Evolutionary conservation across 2,329 filamentous ascomycete species (phyloP), one percentile per base, ranked within the genome.

Genomic region (Penicillium thymicola): DNA sequence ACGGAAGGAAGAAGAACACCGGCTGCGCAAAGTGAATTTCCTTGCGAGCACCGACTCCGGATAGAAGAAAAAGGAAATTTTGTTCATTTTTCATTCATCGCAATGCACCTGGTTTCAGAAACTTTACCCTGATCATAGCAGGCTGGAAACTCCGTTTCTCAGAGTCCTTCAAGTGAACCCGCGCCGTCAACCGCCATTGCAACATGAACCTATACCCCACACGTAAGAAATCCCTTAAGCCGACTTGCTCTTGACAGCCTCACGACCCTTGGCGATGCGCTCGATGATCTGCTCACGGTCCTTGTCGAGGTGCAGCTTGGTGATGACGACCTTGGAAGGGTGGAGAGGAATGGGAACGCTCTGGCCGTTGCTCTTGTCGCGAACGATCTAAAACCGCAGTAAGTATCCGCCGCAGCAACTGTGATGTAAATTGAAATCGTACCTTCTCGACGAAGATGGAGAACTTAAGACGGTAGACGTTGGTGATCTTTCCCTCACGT

Each of bases 401-500:
- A 51, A 51, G 49, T 36, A 51, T 51, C 49, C 16, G 44, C 49
- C 23, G 21, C 21, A 27, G 18, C 3, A 10, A 45, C 7, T 21
- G 21, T 23, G 4, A 32, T 25, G 27, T 45, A 5, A 10, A 44
- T 45, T 51, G 21, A 23, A 45, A 23, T 51, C 49, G 30, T 51
- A 51, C 88, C 74, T 93, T 91, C 87, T 97, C 93, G 79, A 99
- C 80, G 87, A 97, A 93, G 77, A 99, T 88, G 76, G 92, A 85
- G 82, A 94, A 99, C 83, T 97, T 97, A 75, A 96, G 89, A 79
- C 92, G 91, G 89, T 96, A 99, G 79, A 97, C 93, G 74, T 90
- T 91, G 73, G 88, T 92, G 82, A 99, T 85, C 85, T 97, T 97
- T 84, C 94, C 94, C 85, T 97, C 93, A 75, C 92, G 91, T 77